Percentiles rank a stretch among this genome's conserved stretches.
Evolutionary conservation across 768 basidiomycete species (phyloP).

Genomic region (Suillus americanus): DNA sequence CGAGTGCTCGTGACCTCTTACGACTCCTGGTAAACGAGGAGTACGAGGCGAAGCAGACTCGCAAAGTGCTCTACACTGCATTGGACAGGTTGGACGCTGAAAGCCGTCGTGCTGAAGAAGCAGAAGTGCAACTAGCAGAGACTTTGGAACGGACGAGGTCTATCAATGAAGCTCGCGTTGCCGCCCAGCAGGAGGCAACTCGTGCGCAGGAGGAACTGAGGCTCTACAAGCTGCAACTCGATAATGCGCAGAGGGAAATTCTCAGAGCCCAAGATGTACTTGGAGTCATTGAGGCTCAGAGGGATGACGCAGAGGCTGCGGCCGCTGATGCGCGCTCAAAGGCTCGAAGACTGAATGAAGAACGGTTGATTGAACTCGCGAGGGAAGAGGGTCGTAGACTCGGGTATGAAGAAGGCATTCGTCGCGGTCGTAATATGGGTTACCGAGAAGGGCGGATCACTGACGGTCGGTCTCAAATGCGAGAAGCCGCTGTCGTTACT

Average conservation of each 20-base stretch:
- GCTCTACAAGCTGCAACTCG: slow-evolving; percentile 58
- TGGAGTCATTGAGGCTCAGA: slow-evolving; percentile 45
- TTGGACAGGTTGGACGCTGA: slow-evolving; percentile 40
- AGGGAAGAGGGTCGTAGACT: slow-evolving; percentile 52
- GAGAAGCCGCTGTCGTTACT: slow-evolving; percentile 15
- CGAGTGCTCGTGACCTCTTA: slow-evolving; percentile 30
- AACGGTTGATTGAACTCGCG: slow-evolving; percentile 47
- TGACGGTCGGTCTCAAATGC: slow-evolving; percentile 18
- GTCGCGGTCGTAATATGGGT: slow-evolving; percentile 32
- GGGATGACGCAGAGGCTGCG: slow-evolving; percentile 48
- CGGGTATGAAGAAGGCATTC: slow-evolving; percentile 53
- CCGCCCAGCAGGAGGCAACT: slow-evolving; percentile 30
- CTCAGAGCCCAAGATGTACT: slow-evolving; percentile 53
- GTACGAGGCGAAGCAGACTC: slow-evolving; percentile 39
- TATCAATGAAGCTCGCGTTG: slow-evolving; percentile 31
- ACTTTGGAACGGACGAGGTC: slow-evolving; percentile 27
- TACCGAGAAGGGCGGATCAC: slow-evolving; percentile 25
- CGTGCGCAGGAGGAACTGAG: slow-evolving; percentile 47
- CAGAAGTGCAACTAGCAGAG: slow-evolving; percentile 34
- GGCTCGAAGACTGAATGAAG: slow-evolving; percentile 45
- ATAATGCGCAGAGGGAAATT: slow-evolving; percentile 60
- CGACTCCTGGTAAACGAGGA: slow-evolving; percentile 39
- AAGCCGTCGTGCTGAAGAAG: slow-evolving; percentile 34
- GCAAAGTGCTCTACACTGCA: slow-evolving; percentile 36
- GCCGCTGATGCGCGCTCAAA: slow-evolving; percentile 45